These are phyloP conservation scores for Setomelanomma holmii DNA, from an alignment of 2,329 filamentous ascomycete species.

Conservation along the genomic window DNA sequence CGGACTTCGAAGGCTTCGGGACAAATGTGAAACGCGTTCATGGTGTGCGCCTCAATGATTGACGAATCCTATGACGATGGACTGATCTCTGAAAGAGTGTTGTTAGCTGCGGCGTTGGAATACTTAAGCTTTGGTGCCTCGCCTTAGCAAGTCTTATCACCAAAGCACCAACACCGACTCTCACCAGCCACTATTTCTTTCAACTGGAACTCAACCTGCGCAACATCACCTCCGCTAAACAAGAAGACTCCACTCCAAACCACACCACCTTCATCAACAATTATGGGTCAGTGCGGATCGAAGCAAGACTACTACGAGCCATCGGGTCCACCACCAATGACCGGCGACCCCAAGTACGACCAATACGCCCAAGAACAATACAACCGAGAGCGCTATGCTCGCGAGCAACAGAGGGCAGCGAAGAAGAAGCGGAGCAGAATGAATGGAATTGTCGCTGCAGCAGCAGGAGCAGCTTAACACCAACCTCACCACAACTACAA, in stretches of 20 bases:
- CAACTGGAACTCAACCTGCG: neutral
- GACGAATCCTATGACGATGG: neutral
- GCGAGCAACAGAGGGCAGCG: neutral
- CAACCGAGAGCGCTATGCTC: neutral
- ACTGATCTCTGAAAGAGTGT: neutral
- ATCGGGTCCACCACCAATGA: neutral
- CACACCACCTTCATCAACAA: too few species aligned
- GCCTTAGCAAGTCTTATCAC: slow-evolving; percentile 1
- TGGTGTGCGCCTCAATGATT: neutral
- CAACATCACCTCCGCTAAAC: too few species aligned
- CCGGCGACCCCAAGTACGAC: neutral
- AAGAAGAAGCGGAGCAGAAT: slow-evolving; percentile 5
- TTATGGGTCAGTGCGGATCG: neutral
- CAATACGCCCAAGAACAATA: slow-evolving; percentile 1
- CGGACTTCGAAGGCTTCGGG: neutral
- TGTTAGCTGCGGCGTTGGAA: neutral
- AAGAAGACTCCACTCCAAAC: too few species aligned
- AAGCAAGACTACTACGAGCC: slow-evolving; percentile 1
- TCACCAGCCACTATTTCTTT: neutral
- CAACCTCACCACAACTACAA: too few species aligned
- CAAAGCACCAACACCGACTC: neutral
- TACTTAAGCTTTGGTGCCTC: slow-evolving; percentile 3
- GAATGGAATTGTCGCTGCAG: neutral
- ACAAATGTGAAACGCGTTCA: neutral
- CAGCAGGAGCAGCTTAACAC: neutral